These are phyloP conservation scores for Phaeosphaeria sp. DNA, from an alignment of 2,329 filamentous ascomycete genomes.

Conservation along the genomic window DNA sequence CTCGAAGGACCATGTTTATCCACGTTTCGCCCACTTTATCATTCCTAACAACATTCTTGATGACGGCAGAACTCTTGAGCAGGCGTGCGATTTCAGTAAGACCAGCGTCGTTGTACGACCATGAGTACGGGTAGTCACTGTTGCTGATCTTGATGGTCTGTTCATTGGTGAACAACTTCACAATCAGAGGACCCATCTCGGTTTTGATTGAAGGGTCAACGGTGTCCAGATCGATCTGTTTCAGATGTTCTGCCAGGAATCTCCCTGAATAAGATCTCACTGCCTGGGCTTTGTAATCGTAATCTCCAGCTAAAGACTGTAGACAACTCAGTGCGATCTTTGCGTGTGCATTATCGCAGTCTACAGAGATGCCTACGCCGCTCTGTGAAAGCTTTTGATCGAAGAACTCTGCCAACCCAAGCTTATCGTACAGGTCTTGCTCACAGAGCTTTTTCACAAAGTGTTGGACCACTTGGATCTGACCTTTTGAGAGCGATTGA, in stretches of 20 bases:
- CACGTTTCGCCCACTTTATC: background rate
- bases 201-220: background rate
- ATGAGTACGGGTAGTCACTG: background rate
- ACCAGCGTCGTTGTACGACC: background rate
- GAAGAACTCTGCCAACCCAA: background rate
- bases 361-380: background rate
- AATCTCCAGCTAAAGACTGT: background rate
- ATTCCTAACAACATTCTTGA: background rate
- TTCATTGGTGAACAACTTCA: background rate
- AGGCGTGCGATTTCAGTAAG: background rate
- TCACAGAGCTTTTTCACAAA: background rate
- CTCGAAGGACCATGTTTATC: background rate
- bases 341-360: background rate
- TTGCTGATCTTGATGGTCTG: background rate
- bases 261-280: background rate
- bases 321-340: background rate
- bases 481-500: background rate
- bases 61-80: background rate
- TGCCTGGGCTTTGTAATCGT: background rate
- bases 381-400: background rate
- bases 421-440: background rate
- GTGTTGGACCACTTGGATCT: background rate
- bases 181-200: background rate
- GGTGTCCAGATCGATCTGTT: background rate
- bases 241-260: background rate